Base-by-base conservation (phyloP, 352 stramenopile species). In the Phytopythium ostracodes region DNA sequence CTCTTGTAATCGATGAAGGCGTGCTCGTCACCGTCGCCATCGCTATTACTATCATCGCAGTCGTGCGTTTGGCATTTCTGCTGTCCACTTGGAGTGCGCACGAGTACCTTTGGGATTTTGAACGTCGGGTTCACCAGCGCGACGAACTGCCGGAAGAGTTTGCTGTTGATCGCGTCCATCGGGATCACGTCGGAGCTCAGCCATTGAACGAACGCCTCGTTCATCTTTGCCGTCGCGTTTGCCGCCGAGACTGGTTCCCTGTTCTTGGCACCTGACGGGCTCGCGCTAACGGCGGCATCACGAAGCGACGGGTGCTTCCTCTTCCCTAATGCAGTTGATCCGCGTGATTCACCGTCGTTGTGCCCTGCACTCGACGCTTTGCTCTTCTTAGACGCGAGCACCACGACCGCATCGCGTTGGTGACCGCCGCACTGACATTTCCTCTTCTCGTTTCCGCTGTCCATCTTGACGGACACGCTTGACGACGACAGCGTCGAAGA, bases 111-210 rank as follows among this genome's bases (percentile, higher is more conserved):
- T 29, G 74, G 74, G 22, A 82, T 64, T 31, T 64, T 66, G 49
- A 81, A 84, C 10, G 38, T 55, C 15, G 74, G 70, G 47, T 80
- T 86, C 60, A 84, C 59, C 9, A 71, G 61, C 29, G 59, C 42
- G 18, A 84, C 24, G 31, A 84, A 83, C 24, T 70, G 55, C 10
- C 57, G 70, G 55, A 84, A 86, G 29, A 70, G 35, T 17, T 65
- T 57, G 12, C 63, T 84, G 47, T 77, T 59, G 33, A 84, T 25
- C 3, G 72, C 68, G 24, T 77, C 60, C 66, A 86, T 74, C 0
- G 77, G 77, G 31, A 86, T 75, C 35, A 78, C 63, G 53, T 86
- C 77, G 1, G 72, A 73, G 33, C 63, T 51, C 22, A 86, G 55
- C 75, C 77, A 84, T 29, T 58, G 54, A 24, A 79, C 67, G 36